phyloP scores from a whole-genome alignment of 1,284 basidiomycete species.

The Cutaneotrichosporon cavernicola region DNA sequence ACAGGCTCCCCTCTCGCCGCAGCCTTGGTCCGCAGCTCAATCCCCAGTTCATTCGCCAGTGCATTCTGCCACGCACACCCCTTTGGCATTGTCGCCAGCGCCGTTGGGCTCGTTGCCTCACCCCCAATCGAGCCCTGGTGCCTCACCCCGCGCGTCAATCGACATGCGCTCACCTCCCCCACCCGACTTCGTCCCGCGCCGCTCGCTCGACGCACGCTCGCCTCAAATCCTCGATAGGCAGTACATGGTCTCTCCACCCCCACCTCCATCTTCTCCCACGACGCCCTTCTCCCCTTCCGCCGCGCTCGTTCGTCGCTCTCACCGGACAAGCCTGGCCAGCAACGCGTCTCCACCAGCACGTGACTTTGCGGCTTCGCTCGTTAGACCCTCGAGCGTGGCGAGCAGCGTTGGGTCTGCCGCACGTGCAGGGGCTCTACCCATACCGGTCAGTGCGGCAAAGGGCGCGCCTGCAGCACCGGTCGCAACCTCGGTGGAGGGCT shows the following conservation, averaged over 20 bases:
- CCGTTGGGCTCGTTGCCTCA: not conserved
- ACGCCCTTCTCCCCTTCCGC: conserved; percentile 7
- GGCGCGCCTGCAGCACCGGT: conserved; percentile 40
- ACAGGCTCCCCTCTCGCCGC: not conserved
- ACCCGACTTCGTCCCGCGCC: not conserved
- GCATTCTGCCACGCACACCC: not conserved
- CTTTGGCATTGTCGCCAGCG: not conserved
- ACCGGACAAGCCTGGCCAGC: conserved; percentile 9
- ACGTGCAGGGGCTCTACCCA: conserved; percentile 21
- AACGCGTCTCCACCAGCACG: conserved; percentile 21
- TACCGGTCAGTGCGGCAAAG: conserved; percentile 24
- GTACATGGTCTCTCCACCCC: conserved; percentile 8
- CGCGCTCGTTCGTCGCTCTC: conserved; percentile 8
- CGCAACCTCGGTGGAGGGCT: conserved; percentile 25
- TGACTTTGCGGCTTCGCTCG: conserved; percentile 23
- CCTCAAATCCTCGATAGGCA: not conserved
- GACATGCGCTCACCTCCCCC: not conserved
- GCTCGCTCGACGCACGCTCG: not conserved
- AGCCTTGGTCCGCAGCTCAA: not conserved
- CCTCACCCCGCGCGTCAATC: not conserved
- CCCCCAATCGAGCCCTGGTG: not conserved
- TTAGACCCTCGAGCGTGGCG: conserved; percentile 33
- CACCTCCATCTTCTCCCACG: conserved; percentile 3
- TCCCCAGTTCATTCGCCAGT: not conserved
- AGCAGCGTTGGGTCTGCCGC: conserved; percentile 29